phyloP scores from a whole-genome alignment of 257 asterid genomes.

The Leonotis leonurus region DNA sequence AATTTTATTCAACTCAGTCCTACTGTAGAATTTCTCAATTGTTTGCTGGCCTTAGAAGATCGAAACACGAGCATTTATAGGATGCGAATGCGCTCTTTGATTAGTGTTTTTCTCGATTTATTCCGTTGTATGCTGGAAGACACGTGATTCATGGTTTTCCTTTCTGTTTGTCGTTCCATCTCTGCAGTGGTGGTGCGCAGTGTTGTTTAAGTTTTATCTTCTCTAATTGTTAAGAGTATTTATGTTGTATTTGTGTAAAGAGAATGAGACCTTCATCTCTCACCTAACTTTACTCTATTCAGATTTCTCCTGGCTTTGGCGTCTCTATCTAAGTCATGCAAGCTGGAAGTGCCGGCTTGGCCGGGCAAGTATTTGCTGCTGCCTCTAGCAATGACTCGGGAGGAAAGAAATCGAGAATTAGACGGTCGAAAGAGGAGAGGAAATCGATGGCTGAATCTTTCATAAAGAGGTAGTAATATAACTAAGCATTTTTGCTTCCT shows the following conservation, averaged over 20 bases:
- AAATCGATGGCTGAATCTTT: conserved; percentile 77
- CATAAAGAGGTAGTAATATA: conserved; percentile 67
- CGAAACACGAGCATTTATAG: background rate
- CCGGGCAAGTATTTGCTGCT: conserved; percentile 69
- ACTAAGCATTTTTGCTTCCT: background rate
- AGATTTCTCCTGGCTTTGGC: conserved; percentile 20
- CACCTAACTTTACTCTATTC: conserved; percentile 5
- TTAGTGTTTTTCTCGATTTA: background rate
- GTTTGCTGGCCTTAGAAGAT: background rate
- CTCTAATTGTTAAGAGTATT: background rate
- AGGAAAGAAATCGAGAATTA: conserved; percentile 65
- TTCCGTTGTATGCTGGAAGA: background rate
- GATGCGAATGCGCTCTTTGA: background rate
- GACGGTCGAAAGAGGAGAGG: conserved; percentile 92
- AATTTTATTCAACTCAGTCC: background rate
- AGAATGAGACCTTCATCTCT: background rate
- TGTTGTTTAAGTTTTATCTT: background rate
- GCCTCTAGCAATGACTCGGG: conserved; percentile 58
- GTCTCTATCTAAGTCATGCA: conserved; percentile 43
- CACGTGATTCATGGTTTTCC: too few species aligned
- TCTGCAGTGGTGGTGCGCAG: background rate
- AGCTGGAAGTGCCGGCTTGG: conserved; percentile 53
- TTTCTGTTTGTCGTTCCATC: too few species aligned
- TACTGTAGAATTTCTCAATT: too few species aligned
- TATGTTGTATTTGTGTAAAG: background rate